phyloP scores from a whole-genome alignment of 129 eudicot genomes.

The Ambrosia trifida region DNA sequence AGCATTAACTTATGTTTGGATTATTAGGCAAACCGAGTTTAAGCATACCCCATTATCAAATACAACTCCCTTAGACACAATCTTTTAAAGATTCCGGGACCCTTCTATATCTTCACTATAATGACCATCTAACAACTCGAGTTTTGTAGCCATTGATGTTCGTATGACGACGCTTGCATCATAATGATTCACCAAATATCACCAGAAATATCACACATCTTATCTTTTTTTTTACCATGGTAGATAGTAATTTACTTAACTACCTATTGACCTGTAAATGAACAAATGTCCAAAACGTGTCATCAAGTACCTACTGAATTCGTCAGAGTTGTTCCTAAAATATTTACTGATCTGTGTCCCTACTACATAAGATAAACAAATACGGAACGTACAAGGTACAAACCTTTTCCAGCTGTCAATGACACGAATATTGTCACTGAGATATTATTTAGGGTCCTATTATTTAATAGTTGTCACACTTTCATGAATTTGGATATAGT shows the following conservation, averaged over 20 bases:
- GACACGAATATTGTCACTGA: conserved; percentile 23
- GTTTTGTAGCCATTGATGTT: conserved; percentile 29
- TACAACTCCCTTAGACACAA: conserved; percentile 19
- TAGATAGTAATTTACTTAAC: conserved; percentile 17
- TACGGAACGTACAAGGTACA: background rate
- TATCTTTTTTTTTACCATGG: conserved; percentile 16
- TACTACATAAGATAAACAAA: conserved; percentile 12
- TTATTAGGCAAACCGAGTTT: conserved; percentile 6
- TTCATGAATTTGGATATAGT: background rate
- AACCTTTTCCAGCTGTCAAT: conserved; percentile 18
- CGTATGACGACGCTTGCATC: conserved; percentile 30
- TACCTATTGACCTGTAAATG: conserved; percentile 9
- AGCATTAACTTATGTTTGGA: conserved; percentile 12
- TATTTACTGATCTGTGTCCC: conserved; percentile 6
- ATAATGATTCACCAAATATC: conserved; percentile 36
- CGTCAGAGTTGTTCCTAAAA: conserved; percentile 16
- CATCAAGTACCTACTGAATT: conserved; percentile 9
- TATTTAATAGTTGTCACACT: conserved; percentile 1
- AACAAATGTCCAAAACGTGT: conserved; percentile 10
- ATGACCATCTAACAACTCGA: conserved; percentile 37
- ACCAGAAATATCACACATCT: conserved; percentile 24
- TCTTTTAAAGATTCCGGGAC: conserved; percentile 31
- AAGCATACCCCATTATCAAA: conserved; percentile 18
- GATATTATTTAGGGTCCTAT: conserved; percentile 1
- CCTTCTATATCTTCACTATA: conserved; percentile 25